Percentiles rank a stretch among this genome's conserved stretches.
Evolutionary conservation across 768 basidiomycete species (phyloP).

Genomic region (Leccinum imitatum): DNA sequence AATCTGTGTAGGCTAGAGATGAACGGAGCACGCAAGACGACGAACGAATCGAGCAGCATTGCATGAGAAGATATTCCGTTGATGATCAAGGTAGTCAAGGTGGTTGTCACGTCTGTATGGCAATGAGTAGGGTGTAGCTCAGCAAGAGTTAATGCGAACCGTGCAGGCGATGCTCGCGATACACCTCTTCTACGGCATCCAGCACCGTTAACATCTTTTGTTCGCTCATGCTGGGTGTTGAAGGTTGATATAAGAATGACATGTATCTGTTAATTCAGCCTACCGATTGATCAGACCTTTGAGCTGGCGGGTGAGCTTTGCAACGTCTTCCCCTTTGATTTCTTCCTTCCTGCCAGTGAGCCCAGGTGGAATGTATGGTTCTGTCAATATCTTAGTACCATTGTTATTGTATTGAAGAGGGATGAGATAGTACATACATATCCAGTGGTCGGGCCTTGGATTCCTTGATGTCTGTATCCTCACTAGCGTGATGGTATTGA

Average conservation of each 20-base stretch:
- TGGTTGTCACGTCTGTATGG: conserved; percentile 73
- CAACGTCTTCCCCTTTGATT: conserved; percentile 36
- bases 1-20: conserved; percentile 79
- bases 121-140: conserved; percentile 7
- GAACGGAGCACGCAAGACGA: conserved; percentile 84
- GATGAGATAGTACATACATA: conserved; percentile 13
- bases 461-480: background rate
- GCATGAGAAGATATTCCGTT: conserved; percentile 79
- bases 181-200: conserved; percentile 70
- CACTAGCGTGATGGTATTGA: background rate
- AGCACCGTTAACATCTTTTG: conserved; percentile 80
- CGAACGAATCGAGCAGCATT: conserved; percentile 83
- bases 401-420: background rate
- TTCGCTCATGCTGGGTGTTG: conserved; percentile 73
- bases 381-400: conserved; percentile 24
- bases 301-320: conserved; percentile 69
- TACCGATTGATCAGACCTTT: conserved; percentile 91
- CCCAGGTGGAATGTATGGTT: conserved; percentile 81
- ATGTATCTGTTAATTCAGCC: conserved; percentile 8
- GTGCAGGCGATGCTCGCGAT: conserved; percentile 73
- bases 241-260: conserved; percentile 2
- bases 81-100: conserved; percentile 72
- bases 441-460: conserved; percentile 7
- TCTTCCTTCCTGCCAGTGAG: conserved; percentile 57
- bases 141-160: conserved; percentile 43